These are phyloP conservation scores for Diaporthe destruens DNA, from an alignment of 2,329 filamentous ascomycete species.

Conservation along the genomic window DNA sequence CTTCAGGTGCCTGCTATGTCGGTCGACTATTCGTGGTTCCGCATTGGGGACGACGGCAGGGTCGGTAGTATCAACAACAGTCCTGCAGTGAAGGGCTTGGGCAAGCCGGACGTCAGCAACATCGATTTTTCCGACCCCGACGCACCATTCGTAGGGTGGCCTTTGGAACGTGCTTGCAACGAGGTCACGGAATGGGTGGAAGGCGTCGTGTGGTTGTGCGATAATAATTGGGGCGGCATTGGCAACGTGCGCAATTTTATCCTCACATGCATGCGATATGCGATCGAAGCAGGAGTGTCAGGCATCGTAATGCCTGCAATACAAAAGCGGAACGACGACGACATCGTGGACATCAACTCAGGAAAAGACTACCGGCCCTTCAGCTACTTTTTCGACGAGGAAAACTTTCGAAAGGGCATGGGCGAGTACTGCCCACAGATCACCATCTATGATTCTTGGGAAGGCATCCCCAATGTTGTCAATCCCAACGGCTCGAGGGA, in stretches of 20 bases:
- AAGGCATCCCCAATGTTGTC: constrained; percentile 53
- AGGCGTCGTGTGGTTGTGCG: constrained; percentile 61
- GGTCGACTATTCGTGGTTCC: constrained; percentile 20
- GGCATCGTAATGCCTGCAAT: constrained; percentile 61
- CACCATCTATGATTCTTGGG: constrained; percentile 54
- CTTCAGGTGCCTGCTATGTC: constrained; percentile 26
- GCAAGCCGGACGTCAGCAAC: constrained; percentile 42
- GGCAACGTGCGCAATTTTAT: constrained; percentile 65
- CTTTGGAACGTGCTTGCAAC: constrained; percentile 58
- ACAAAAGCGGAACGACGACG: constrained; percentile 55
- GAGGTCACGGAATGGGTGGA: constrained; percentile 56
- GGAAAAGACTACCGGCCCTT: constrained; percentile 53
- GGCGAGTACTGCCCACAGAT: constrained; percentile 57
- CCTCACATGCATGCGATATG: constrained; percentile 63
- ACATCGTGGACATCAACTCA: constrained; percentile 58
- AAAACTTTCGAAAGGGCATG: constrained; percentile 57
- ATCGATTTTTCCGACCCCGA: constrained; percentile 56
- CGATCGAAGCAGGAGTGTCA: constrained; percentile 61
- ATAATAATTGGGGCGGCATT: constrained; percentile 64
- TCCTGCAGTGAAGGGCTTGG: constrained; percentile 15
- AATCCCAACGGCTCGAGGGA: constrained; percentile 28
- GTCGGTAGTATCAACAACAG: constrained; percentile 3
- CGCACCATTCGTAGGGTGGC: constrained; percentile 60
- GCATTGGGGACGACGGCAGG: not conserved
- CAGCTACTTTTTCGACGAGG: constrained; percentile 61